phyloP scores from a whole-genome alignment of 192 early-diverging fungal species.

The Umbelopsis sp. region DNA sequence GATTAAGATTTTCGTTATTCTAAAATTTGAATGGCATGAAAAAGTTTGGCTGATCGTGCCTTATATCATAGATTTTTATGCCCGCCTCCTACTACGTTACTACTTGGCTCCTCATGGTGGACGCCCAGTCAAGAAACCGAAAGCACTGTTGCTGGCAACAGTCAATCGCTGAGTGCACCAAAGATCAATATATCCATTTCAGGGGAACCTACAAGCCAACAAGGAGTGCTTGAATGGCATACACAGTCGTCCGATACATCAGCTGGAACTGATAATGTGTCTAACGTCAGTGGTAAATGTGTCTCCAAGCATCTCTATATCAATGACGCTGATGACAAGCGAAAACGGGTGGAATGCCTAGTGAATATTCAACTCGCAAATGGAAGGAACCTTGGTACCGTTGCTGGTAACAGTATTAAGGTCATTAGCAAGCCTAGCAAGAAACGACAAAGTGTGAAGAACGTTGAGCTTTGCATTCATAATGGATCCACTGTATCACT shows the following conservation, averaged over 20 bases:
- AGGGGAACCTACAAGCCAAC: constrained; percentile 56
- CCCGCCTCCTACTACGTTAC: constrained; percentile 77
- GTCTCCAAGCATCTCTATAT: constrained; percentile 85
- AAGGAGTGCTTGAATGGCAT: constrained; percentile 56
- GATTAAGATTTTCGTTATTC: too few species aligned
- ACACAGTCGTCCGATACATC: constrained; percentile 20
- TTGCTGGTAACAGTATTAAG: constrained; percentile 79
- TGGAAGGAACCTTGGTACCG: constrained; percentile 61
- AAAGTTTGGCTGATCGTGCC: background rate
- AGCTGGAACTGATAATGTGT: constrained; percentile 42
- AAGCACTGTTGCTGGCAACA: constrained; percentile 16
- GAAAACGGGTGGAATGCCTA: constrained; percentile 72
- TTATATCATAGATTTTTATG: constrained; percentile 62
- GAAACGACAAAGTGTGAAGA: constrained; percentile 83
- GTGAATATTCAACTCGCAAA: constrained; percentile 71
- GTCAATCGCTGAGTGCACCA: constrained; percentile 38
- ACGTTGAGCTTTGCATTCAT: constrained; percentile 82
- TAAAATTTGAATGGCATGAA: too few species aligned
- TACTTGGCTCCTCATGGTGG: constrained; percentile 73
- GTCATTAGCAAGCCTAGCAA: constrained; percentile 93
- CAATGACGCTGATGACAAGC: constrained; percentile 82
- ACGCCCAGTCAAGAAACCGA: constrained; percentile 5
- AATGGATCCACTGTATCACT: constrained; percentile 85
- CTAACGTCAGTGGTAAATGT: constrained; percentile 67
- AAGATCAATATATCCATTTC: constrained; percentile 57